Evolutionary conservation across 345 rosid genomes (phyloP), one percentile per base, ranked within the genome.

Genomic region (Pugionium dolabratum): DNA sequence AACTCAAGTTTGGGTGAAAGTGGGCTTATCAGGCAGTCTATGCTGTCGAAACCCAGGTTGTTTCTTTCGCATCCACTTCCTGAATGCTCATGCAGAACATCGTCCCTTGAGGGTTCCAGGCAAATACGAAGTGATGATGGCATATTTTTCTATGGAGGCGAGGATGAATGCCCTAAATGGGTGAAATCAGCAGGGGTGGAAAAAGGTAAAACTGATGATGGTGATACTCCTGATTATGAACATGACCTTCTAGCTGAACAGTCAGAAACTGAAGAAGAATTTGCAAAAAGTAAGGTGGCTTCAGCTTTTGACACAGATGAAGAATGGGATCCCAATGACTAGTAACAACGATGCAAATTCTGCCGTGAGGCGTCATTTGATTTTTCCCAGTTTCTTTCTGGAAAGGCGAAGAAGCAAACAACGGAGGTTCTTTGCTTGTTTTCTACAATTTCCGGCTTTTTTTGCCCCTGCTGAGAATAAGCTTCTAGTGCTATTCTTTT

Each of bases 271-370:
- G 85, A 81, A 42, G 84, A 80, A 45, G 76, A 66, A 4, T 75
- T 50, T 42, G 70, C 71, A 48, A 79, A 73, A 69, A 76, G 81
- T 76, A 78, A 79, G 59, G 49, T 75, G 9, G 81, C 80, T 50
- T 80, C 78, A 10, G 60, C 81, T 25, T 75, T 82, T 11, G 91
- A 88, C 70, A 87, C 76, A 48, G 99, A 94, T 46, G 96, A 90
- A 34, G 99, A 94, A 61, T 90, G 93, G 96, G 99, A 94, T 78
- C 91, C 97, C 30, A 86, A 88, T 64, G 99, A 90, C 84, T 94
- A 86, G 80, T 27, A 62, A 8, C 65, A 54, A 31, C 1, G 41
- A 43, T 59, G 70, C 50, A 46, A 39, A 48, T 40, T 36, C 69
- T 64, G 18, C 46, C 32, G 31, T 46, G 59, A 9, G 72, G 59